Base-by-base conservation (phyloP, 2,329 filamentous ascomycete species). In the Akanthomyces uredinophilus region DNA sequence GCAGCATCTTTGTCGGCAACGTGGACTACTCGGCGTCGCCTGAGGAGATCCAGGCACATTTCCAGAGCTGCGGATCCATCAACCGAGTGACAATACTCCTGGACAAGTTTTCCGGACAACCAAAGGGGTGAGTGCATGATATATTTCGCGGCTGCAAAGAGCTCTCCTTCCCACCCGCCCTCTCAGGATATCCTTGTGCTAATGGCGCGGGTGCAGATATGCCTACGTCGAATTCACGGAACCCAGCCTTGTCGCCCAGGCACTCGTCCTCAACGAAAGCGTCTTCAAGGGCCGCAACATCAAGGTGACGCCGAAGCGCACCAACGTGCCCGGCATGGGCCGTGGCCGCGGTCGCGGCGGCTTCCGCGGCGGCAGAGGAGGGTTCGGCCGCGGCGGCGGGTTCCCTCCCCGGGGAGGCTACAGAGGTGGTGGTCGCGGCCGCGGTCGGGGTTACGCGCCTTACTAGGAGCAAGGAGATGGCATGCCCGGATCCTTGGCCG, bases 191-290 rank as follows among this genome's bases (percentile, higher is more conserved):
- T n/a, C 39, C 4, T 39, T 24, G 10, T 37, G 60, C 68, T 70
- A 64, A 69, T 61, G 20, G 52, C 20, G 51, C n/a, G 18, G 41
- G 52, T 67, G 61, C 77, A 97, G 93, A 67, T 99, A 99, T 79
- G 95, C 95, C 72, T 99, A 99, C 78, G 95, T 99, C 70, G 95
- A 99, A 78, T 99, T 99, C 74, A 89, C 91, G 64, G 95, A 98
- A 78, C 92, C 95, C 54, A 93, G 87, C 76, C 83, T 97, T 65
- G 94, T 99, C 66, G 92, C 91, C 53, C 91, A 96, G 75, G 95
- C 95, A 29, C 84, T 99, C 64, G 92, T 98, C 46, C 82, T 99
- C 63, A 98, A 99, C 75, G 95, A 99, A 78, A 97, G 92, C 75
- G 83, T 96, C 63, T 96, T 99, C 79, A 92, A 95, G 71, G 93